Evolutionary conservation across 306 rosid species (phyloP).

Genomic region (Dryas alaskensis): DNA sequence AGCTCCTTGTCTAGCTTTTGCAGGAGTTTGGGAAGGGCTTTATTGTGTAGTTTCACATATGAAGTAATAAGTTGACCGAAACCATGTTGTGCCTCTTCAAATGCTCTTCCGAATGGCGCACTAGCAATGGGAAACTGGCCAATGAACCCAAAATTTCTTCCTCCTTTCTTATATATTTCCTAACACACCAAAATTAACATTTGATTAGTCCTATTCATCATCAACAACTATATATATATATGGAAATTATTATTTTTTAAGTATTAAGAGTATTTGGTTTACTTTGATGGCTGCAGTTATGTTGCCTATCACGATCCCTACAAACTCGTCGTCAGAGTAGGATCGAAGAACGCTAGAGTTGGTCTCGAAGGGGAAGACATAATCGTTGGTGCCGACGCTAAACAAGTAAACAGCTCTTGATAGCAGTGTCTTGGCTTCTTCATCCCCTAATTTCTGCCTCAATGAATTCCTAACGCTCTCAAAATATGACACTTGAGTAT

Average conservation of each 20-base stretch:
- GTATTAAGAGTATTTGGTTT: background rate
- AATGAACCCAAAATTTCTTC: constrained; percentile 33
- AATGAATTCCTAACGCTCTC: constrained; percentile 1
- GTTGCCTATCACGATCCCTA: constrained; percentile 36
- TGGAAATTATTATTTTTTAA: background rate
- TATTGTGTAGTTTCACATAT: constrained; percentile 10
- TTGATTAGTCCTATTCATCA: background rate
- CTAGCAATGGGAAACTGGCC: constrained; percentile 21
- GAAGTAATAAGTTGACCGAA: background rate
- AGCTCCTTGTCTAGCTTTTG: constrained; percentile 9
- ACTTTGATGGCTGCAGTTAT: constrained; percentile 33
- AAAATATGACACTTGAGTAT: constrained; percentile 31
- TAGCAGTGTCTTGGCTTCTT: constrained; percentile 21
- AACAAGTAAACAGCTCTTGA: constrained; percentile 31
- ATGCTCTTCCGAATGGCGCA: constrained; percentile 11
- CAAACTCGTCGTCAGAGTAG: constrained; percentile 9
- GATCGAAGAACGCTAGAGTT: constrained; percentile 12
- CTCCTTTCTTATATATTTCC: constrained; percentile 32
- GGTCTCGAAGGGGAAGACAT: background rate
- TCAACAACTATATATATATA: background rate
- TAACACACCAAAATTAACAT: background rate
- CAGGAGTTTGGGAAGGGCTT: constrained; percentile 18
- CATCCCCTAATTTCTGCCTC: constrained; percentile 24
- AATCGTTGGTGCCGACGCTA: constrained; percentile 35
- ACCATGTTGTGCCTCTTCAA: background rate